phyloP scores from a whole-genome alignment of 352 stramenopile species.

The Globisporangium alternatum region DNA sequence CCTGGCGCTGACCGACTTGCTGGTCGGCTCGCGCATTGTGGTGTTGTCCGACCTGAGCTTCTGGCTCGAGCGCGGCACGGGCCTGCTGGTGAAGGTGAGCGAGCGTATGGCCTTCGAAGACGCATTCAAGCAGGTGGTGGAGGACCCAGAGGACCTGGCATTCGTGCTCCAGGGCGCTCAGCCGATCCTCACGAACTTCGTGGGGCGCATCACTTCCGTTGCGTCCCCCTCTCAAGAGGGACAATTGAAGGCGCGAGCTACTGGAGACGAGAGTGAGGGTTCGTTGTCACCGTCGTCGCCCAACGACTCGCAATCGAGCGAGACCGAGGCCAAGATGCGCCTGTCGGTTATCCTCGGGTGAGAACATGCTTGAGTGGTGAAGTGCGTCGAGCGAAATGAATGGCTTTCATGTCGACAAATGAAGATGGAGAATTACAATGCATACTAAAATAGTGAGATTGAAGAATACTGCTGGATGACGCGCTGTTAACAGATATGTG shows the following conservation, averaged over 20 bases:
- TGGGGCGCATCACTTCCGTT: background rate
- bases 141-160: constrained; percentile 22
- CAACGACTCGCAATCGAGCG: constrained; percentile 2
- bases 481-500: too few relatives aligned
- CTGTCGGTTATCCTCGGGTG: constrained; percentile 1
- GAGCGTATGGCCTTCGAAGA: constrained; percentile 32
- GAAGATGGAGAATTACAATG: too few relatives aligned
- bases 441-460: too few relatives aligned
- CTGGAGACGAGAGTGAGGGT: background rate
- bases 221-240: too few relatives aligned
- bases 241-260: too few relatives aligned
- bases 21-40: constrained; percentile 10
- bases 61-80: constrained; percentile 18
- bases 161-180: constrained; percentile 18
- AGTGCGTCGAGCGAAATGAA: background rate
- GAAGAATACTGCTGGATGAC: too few relatives aligned
- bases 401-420: background rate
- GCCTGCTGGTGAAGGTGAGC: constrained; percentile 18
- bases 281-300: background rate
- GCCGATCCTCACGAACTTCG: constrained; percentile 13
- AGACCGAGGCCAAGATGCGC: constrained; percentile 2
- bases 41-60: constrained; percentile 20
- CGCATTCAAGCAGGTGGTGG: constrained; percentile 24
- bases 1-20: background rate
- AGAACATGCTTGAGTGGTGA: background rate